phyloP scores from a whole-genome alignment of 1,284 basidiomycete genomes.

The Cutaneotrichosporon sp. region DNA sequence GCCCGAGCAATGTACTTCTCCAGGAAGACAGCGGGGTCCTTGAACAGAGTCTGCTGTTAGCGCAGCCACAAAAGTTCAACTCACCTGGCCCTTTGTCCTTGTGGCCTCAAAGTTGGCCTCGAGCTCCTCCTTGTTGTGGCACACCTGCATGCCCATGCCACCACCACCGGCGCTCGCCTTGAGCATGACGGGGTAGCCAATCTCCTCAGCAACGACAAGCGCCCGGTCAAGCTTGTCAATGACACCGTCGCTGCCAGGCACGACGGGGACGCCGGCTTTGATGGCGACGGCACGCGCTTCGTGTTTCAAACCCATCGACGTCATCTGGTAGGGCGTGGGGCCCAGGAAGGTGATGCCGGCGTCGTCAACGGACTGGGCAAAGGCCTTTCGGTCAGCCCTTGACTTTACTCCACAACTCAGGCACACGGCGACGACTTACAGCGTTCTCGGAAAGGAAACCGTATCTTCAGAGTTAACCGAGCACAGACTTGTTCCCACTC shows the following conservation, averaged over 20 bases:
- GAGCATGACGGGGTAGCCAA: constrained; percentile 55
- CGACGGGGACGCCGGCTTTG: constrained; percentile 54
- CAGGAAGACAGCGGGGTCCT: constrained; percentile 57
- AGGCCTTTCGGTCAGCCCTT: constrained; percentile 33
- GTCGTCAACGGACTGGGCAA: constrained; percentile 53
- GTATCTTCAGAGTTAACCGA: constrained; percentile 39
- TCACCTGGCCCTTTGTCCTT: constrained; percentile 42
- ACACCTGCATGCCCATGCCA: constrained; percentile 64
- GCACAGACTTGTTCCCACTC: too few species aligned
- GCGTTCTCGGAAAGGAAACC: constrained; percentile 64
- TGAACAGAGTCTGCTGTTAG: constrained; percentile 49
- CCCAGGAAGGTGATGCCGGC: constrained; percentile 60
- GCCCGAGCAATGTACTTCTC: constrained; percentile 59
- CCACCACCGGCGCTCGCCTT: constrained; percentile 68
- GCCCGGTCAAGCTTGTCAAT: constrained; percentile 52
- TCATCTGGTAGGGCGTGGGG: constrained; percentile 55
- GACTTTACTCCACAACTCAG: not conserved
- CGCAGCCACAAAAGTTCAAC: too few species aligned
- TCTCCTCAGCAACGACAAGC: constrained; percentile 45
- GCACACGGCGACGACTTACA: constrained; percentile 7
- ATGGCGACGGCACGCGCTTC: constrained; percentile 55
- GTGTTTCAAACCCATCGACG: constrained; percentile 61
- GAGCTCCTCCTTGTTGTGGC: constrained; percentile 52
- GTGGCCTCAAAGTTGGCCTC: constrained; percentile 44
- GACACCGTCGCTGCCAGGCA: constrained; percentile 56